Base-by-base conservation (phyloP, 83 land plant genomes). In the Picea abies region DNA sequence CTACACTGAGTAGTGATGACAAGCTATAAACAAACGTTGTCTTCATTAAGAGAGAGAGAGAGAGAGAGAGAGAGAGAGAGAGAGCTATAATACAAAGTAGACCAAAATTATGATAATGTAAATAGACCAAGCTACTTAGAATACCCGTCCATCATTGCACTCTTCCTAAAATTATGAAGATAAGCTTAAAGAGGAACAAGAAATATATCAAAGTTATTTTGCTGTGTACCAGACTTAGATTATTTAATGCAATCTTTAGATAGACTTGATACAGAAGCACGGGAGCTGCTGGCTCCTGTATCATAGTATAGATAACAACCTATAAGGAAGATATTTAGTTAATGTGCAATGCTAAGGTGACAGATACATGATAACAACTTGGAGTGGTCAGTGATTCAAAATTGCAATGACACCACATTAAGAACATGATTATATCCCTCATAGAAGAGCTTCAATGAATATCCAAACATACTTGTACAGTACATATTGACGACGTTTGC, bases 391-490 rank as follows among this genome's bases (percentile, higher is more conserved):
- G 25, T 73, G 77, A 47, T 10, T 47, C 29, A 47, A 44, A 47
- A 73, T 47, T 44, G 25, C 4, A 73, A 49, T 22, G 15, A 20
- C 60, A 47, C 58, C 26, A 44, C 77, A 47, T 73, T 4, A 44
- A 73, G 77, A 73, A 73, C 5, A 73, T 11, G 10, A 41, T 39
- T 73, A 73, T 73, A 70, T 70, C 41, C 75, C 77, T 41, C 77
- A 47, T 14, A 47, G 1, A 73, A 35, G 39, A 23, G 26, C 58
- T 72, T 52, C 22, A 47, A 73, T 22, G 22, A 73, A 73, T 47
- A 73, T 73, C 56, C 15, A 67, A 67, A 14, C 60, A 73, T 47
- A 20, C 77, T 20, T 73, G 77, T 47, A n/a, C 12, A 47, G 25
- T 49, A 10, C 60, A 73, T 73, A 73, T 49, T 73, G 77, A 10